phyloP scores from a whole-genome alignment of 768 basidiomycete genomes.

The Lactifluus volemus region DNA sequence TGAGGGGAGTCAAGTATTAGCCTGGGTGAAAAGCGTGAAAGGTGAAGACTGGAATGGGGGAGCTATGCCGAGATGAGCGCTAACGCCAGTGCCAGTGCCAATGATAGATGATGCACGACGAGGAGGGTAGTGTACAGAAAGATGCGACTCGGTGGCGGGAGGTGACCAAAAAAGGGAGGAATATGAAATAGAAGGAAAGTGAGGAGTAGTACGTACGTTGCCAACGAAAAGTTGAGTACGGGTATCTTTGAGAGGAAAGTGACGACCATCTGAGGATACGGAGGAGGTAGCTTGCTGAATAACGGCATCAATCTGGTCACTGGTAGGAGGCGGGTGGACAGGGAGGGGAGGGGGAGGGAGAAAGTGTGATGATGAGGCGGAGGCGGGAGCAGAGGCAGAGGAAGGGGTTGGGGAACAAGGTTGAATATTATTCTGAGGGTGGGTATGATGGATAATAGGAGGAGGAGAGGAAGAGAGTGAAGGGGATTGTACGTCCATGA shows the following conservation, averaged over 20 bases:
- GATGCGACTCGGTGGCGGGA: neutral
- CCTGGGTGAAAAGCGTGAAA: neutral
- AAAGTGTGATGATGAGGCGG: neutral
- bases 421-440: neutral
- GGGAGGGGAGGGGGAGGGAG: neutral
- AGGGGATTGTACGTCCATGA: constrained; percentile 13
- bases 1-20: neutral
- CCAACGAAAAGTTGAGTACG: constrained; percentile 94
- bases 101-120: too few relatives aligned
- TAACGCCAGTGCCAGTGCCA: neutral
- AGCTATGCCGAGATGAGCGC: neutral
- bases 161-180: neutral
- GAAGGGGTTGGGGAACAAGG: constrained; percentile 7
- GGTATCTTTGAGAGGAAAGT: constrained; percentile 61
- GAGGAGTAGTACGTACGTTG: constrained; percentile 53
- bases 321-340: constrained; percentile 37
- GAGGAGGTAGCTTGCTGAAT: constrained; percentile 86
- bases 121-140: neutral
- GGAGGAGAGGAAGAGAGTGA: neutral
- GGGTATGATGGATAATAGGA: constrained; percentile 4
- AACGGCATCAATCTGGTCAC: constrained; percentile 86
- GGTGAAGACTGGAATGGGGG: neutral
- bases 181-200: neutral
- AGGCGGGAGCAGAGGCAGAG: neutral
- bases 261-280: constrained; percentile 39